Base-by-base conservation (phyloP, 192 early-diverging fungal genomes). In the Coemansia guatemalensis region DNA sequence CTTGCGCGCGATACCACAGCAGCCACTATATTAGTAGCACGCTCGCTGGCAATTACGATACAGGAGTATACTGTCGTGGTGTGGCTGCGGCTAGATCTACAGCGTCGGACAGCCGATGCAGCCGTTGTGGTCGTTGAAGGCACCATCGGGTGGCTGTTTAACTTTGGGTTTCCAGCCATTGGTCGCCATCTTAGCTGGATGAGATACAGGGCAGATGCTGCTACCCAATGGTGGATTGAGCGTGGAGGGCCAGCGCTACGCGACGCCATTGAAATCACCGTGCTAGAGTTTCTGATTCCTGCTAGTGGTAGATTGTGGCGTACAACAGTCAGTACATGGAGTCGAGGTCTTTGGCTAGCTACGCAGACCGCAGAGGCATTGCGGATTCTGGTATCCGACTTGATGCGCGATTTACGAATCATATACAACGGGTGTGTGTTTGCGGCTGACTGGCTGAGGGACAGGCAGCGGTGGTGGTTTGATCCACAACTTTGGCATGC, bases 91-190 rank as follows among this genome's bases (percentile, higher is more conserved):
- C 23, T 77, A 5, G 62, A 71, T 20, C n/a, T 71, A 22, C 52
- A 29, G 27, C 64, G 50, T 9, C 68, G 69, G 3, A 27, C 56
- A n/a, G 53, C 54, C 5, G 44, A 61, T 23, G 29, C 39, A 11
- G 54, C 58, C 20, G 65, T 77, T 9, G 53, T 48, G 3, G 52
- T 64, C n/a, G 50, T 71, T 6, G 75, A 77, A 50, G 25, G 39
- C 48, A 68, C 75, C 1, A 66, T 71, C 11, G 69, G 67, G 4
- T 77, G 68, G 75, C 54, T 65, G 41, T 71, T 77, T 52, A 33
- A 58, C 32, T 48, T 60, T 3, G 62, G 27, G 5, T 62, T 71
- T 24, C 75, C 75, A 18, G 57, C 65, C 18, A 20, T 67, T 2
- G 65, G 56, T 20, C 47, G 44, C 47, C 14, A 5, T 8, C 5